Evolutionary conservation across 164 flowering plant species (phyloP), one percentile per base, ranked within the genome.

Genomic region (Nelumbo lutea): DNA sequence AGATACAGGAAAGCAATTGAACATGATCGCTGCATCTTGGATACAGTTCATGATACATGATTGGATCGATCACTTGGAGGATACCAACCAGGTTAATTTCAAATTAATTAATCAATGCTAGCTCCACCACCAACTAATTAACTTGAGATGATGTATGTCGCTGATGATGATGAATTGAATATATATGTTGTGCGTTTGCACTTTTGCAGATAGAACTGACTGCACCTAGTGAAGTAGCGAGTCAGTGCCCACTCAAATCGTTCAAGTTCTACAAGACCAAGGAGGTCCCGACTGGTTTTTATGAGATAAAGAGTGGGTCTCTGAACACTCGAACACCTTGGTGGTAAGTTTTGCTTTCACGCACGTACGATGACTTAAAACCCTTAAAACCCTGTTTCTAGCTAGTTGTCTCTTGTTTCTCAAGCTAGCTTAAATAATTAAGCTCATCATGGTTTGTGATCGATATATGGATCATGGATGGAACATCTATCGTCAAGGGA

Each of bases 1-100:
- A 27, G 86, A 79, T 58, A 77, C 79, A 0, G 83, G 84, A 43
- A 77, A 77, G 66, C 86, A 83, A 56, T 81, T 83, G 69, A 83
- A 83, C 75, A 62, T 83, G 77, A 81, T 83, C 2, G 86, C 86
- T 1, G 76, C 78, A 13, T 73, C 84, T 2, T 83, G 86, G 86
- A 77, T 83, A 27, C 86, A 83, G 62, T 81, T 83, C 72, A 83
- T 83, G 86, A 64, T 83, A 5, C 84, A 83, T 66, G 86, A 83
- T 52, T 83, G 86, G 86, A 67, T 79, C 42, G 86, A 81, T 52
- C 86, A 83, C 52, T 61, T 83, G 58, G 86, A 83, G 59, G 79
- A 74, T 7, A 79, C 82, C 15, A 59, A 79, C 6, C 83, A 83
- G 82, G 82, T 76, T 27, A 27, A 27, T 27, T 1, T 6, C 8